Percentiles rank a stretch among this genome's conserved stretches.
Evolutionary conservation across 2,329 filamentous ascomycete species (phyloP).

Genomic region (Colletotrichum gloeosporioides): DNA sequence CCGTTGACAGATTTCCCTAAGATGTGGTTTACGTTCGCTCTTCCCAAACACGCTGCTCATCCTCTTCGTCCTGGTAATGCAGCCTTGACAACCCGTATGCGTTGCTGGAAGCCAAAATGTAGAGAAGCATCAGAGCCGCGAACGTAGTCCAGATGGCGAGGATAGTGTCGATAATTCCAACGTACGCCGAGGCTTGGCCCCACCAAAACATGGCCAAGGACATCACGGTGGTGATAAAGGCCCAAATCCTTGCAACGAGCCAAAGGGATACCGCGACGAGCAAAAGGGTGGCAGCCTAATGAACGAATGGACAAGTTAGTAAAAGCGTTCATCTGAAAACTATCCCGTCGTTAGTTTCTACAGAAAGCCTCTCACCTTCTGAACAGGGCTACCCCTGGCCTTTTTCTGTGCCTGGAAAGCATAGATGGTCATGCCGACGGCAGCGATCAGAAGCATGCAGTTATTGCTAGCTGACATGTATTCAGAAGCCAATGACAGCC

Average conservation of each 20-base stretch:
- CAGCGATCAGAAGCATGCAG: neutral
- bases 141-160: slow-evolving; percentile 30
- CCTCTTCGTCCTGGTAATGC: neutral
- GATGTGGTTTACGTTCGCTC: neutral
- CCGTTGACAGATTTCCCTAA: accelerated
- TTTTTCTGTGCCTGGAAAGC: slow-evolving; percentile 1
- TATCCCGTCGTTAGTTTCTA: neutral
- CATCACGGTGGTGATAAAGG: slow-evolving; percentile 10
- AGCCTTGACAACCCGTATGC: slow-evolving; percentile 31
- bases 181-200: neutral
- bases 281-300: slow-evolving; percentile 27
- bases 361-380: neutral
- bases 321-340: neutral
- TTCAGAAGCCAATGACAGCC: neutral
- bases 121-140: slow-evolving; percentile 27
- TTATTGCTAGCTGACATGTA: neutral
- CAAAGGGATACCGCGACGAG: slow-evolving; percentile 27
- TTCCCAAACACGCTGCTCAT: neutral
- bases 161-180: slow-evolving; percentile 27
- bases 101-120: slow-evolving; percentile 29
- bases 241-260: slow-evolving; percentile 29
- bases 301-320: neutral
- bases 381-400: neutral
- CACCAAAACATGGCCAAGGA: neutral
- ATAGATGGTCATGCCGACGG: slow-evolving; percentile 1